Percentiles rank a stretch among this genome's conserved stretches.
Evolutionary conservation across 441 rosid genomes (phyloP).

Genomic region (Arabidopsis lyrata): DNA sequence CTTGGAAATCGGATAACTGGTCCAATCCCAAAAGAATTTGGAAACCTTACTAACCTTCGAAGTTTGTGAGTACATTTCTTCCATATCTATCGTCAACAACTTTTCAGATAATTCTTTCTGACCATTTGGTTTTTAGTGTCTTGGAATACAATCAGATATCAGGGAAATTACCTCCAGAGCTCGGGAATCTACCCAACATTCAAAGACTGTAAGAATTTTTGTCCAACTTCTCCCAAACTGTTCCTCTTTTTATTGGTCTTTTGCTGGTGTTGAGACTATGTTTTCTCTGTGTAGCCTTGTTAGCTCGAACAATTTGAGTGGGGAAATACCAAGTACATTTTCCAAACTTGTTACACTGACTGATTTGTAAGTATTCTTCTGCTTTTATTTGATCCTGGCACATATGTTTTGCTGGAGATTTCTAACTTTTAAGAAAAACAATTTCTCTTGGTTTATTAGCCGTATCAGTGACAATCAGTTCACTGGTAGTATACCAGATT

Average conservation of each 20-base stretch:
- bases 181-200: constrained; percentile 51
- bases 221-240: background rate
- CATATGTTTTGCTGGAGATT: background rate
- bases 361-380: constrained; percentile 57
- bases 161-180: constrained; percentile 60
- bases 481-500: constrained; percentile 56
- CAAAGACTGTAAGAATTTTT: constrained; percentile 49
- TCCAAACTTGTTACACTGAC: constrained; percentile 49
- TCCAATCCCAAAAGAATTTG: no score
- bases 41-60: no score
- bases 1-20: no score
- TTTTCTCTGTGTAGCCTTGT: constrained; percentile 47
- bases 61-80: no score
- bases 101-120: no score
- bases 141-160: constrained; percentile 60
- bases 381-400: background rate
- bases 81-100: no score
- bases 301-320: constrained; percentile 61
- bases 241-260: no score
- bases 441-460: constrained; percentile 43
- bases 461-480: constrained; percentile 60
- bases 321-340: constrained; percentile 62
- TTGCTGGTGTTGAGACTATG: constrained; percentile 4
- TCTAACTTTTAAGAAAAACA: no score
- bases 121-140: no score